These are phyloP conservation scores for Lentinula detonsa DNA, from an alignment of 768 basidiomycete species.

Conservation along the genomic window DNA sequence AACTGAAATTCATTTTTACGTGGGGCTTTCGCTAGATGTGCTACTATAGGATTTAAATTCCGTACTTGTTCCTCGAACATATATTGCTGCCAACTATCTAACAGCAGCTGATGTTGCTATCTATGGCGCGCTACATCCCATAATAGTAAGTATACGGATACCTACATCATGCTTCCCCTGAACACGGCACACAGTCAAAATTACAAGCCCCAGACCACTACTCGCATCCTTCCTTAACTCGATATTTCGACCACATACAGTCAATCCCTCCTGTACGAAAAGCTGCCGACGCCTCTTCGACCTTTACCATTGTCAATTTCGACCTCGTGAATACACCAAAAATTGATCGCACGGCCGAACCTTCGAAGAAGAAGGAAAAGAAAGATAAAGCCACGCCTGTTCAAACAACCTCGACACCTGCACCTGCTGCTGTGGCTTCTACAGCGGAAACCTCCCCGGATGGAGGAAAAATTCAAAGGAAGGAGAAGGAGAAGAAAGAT, in stretches of 20 bases:
- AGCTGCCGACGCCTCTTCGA: constrained; percentile 44
- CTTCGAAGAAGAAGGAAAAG: constrained; percentile 77
- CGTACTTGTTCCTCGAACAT: constrained; percentile 71
- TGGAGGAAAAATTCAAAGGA: not conserved
- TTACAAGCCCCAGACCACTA: constrained; percentile 71
- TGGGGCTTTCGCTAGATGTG: not conserved
- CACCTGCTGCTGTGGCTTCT: constrained; percentile 24
- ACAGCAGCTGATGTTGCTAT: constrained; percentile 89
- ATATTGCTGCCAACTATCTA: constrained; percentile 76
- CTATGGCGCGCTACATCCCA: constrained; percentile 84
- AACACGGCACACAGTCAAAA: constrained; percentile 45
- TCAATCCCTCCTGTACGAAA: constrained; percentile 54
- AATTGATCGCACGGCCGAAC: constrained; percentile 63
- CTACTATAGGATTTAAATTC: constrained; percentile 52
- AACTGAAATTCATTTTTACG: not conserved
- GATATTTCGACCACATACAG: constrained; percentile 96
- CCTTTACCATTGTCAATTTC: constrained; percentile 55
- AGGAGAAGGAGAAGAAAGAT: constrained; percentile 40
- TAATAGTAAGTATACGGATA: constrained; percentile 51
- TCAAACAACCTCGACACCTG: constrained; percentile 13
- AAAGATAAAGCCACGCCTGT: constrained; percentile 17
- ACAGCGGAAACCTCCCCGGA: constrained; percentile 8
- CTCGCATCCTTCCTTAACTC: constrained; percentile 73
- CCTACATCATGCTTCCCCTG: not conserved
- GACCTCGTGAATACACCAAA: constrained; percentile 75